Percentiles rank a stretch among this genome's conserved stretches.
These are phyloP conservation scores for Pestalotiopsis sp. DNA, from an alignment of 2,329 filamentous ascomycete species.

Conservation along the genomic window DNA sequence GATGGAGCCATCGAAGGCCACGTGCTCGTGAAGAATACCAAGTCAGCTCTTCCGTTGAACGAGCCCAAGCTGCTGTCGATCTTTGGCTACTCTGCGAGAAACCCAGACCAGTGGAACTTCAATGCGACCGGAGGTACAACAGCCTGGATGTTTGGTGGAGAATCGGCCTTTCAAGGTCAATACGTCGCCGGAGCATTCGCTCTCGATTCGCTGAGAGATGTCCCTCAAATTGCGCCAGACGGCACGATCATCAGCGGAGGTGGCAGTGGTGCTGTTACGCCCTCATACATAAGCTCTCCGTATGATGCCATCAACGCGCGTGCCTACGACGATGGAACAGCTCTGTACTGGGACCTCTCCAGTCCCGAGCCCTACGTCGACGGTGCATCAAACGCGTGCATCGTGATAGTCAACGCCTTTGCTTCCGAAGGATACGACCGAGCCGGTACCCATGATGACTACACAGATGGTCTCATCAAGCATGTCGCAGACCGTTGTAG, in stretches of 20 bases:
- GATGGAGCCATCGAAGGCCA: conserved; percentile 65
- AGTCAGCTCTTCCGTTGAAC: conserved; percentile 56
- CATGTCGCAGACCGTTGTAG: conserved; percentile 61
- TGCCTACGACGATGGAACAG: conserved; percentile 57
- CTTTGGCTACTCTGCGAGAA: conserved; percentile 63
- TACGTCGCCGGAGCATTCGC: conserved; percentile 30
- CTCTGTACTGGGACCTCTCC: conserved; percentile 62
- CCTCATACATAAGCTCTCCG: conserved; percentile 52
- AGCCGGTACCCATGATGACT: conserved; percentile 65
- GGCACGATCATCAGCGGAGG: conserved; percentile 49
- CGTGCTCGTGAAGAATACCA: conserved; percentile 65
- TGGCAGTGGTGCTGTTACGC: conserved; percentile 28
- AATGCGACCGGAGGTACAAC: conserved; percentile 37
- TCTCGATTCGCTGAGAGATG: conserved; percentile 32
- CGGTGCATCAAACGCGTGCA: conserved; percentile 62
- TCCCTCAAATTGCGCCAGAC: conserved; percentile 47
- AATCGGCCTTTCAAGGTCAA: conserved; percentile 36
- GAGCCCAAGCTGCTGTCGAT: conserved; percentile 55
- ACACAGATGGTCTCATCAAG: conserved; percentile 59
- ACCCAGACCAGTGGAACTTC: conserved; percentile 44
- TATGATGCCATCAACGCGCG: conserved; percentile 56
- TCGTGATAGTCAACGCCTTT: conserved; percentile 69
- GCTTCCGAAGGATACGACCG: conserved; percentile 73
- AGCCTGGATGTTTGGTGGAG: conserved; percentile 43
- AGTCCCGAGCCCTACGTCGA: conserved; percentile 51